Evolutionary conservation across 2,329 filamentous ascomycete genomes (phyloP).

Genomic region (Clonostachys sp.): DNA sequence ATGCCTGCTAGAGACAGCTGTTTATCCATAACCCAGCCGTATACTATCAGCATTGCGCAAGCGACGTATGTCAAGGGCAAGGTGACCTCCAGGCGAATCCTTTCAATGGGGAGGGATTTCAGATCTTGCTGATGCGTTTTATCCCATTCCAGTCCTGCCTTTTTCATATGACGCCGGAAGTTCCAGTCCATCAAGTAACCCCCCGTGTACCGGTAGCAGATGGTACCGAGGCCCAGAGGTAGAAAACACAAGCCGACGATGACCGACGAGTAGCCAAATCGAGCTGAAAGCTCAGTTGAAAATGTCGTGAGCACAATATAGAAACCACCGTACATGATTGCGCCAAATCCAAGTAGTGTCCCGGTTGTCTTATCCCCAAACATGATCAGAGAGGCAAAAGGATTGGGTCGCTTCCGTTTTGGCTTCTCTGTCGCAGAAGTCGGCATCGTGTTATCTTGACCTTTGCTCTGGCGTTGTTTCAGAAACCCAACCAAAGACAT

Average conservation of each 20-base stretch:
- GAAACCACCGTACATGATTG: slow-evolving; percentile 50
- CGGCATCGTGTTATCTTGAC: slow-evolving; percentile 10
- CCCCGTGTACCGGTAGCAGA: slow-evolving; percentile 40
- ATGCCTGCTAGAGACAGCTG: slow-evolving; percentile 47
- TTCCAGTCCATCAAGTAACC: slow-evolving; percentile 62
- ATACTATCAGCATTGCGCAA: slow-evolving; percentile 45
- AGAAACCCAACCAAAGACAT: slow-evolving; percentile 48
- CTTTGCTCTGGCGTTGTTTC: slow-evolving; percentile 6
- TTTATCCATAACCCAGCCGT: slow-evolving; percentile 51
- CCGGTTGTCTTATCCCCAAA: slow-evolving; percentile 53
- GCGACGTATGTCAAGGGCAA: slow-evolving; percentile 50
- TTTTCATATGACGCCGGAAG: slow-evolving; percentile 62
- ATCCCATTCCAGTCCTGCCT: slow-evolving; percentile 56
- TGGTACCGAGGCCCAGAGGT: slow-evolving; percentile 46
- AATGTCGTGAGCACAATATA: slow-evolving; percentile 48
- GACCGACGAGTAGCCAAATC: slow-evolving; percentile 45
- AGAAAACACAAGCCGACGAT: slow-evolving; percentile 50
- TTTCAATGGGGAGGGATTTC: slow-evolving; percentile 47
- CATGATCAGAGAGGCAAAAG: slow-evolving; percentile 46
- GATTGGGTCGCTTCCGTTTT: slow-evolving; percentile 37
- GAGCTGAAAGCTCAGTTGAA: slow-evolving; percentile 42
- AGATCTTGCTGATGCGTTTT: slow-evolving; percentile 50
- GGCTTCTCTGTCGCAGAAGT: slow-evolving; percentile 14
- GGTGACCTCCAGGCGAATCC: slow-evolving; percentile 47
- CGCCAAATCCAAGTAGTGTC: slow-evolving; percentile 45